Evolutionary conservation across 176 grass and related monocot genomes (phyloP).

Genomic region (Oryza longistaminata): DNA sequence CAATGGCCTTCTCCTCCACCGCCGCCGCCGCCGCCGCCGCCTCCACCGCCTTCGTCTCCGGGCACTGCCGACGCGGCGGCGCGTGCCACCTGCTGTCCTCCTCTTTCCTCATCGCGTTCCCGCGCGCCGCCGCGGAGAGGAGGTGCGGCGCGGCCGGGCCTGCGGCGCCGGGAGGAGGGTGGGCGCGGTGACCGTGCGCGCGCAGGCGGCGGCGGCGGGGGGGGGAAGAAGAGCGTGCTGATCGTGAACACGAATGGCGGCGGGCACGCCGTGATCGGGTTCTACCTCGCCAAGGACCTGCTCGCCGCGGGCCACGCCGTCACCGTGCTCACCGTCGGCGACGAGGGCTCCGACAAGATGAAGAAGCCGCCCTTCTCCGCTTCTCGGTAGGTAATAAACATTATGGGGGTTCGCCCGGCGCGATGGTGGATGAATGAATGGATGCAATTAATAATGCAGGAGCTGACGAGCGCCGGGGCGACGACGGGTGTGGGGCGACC

Average conservation of each 20-base stretch:
- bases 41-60: background rate
- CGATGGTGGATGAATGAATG: background rate
- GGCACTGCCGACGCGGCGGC: background rate
- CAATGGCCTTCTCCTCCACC: conserved; percentile 33
- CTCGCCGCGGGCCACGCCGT: conserved; percentile 69
- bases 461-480: conserved; percentile 70
- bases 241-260: conserved; percentile 79
- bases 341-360: conserved; percentile 85
- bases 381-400: conserved; percentile 67
- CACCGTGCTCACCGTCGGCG: conserved; percentile 87
- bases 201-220: conserved; percentile 24
- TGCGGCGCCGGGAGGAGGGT: background rate
- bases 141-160: background rate
- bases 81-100: background rate
- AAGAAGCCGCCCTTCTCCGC: conserved; percentile 88
- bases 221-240: conserved; percentile 67
- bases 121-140: background rate
- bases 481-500: conserved; percentile 74
- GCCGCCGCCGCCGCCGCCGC: background rate
- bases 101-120: conserved; percentile 1
- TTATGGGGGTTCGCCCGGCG: background rate
- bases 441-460: conserved; percentile 38
- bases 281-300: conserved; percentile 77
- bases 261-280: conserved; percentile 89
- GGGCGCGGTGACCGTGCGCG: conserved; percentile 12